These are phyloP conservation scores for Boletus holoroseus DNA, from an alignment of 1,284 basidiomycete species.

Conservation along the genomic window DNA sequence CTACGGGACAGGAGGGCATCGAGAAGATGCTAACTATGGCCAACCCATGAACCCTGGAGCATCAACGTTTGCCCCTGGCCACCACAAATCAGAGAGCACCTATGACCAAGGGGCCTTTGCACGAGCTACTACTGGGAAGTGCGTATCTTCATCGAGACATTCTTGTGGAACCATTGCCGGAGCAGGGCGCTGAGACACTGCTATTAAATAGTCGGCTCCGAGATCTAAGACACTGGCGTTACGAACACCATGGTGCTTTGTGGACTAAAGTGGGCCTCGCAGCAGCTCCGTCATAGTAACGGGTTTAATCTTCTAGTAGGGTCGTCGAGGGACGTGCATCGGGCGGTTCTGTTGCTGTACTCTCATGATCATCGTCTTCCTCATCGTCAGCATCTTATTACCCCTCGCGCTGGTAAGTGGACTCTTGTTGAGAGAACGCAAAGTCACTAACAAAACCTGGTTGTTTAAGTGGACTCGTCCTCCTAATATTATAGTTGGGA, in stretches of 20 bases:
- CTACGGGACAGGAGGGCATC: slow-evolving; percentile 38
- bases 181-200: slow-evolving; percentile 7
- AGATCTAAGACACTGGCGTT: slow-evolving; percentile 49
- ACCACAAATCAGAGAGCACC: slow-evolving; percentile 25
- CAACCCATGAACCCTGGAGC: slow-evolving; percentile 22
- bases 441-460: slow-evolving; percentile 12
- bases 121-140: slow-evolving; percentile 31
- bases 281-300: neutral
- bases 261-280: slow-evolving; percentile 52
- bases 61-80: slow-evolving; percentile 19
- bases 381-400: slow-evolving; percentile 66
- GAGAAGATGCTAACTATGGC: slow-evolving; percentile 38
- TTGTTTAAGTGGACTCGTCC: slow-evolving; percentile 68
- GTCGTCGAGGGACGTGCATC: slow-evolving; percentile 50
- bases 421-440: neutral
- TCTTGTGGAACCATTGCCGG: neutral
- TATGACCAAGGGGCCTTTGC: slow-evolving; percentile 41
- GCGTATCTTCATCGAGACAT: slow-evolving; percentile 14
- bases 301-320: slow-evolving; percentile 34
- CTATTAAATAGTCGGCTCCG: slow-evolving; percentile 31
- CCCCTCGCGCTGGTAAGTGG: slow-evolving; percentile 62
- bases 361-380: slow-evolving; percentile 55
- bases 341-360: slow-evolving; percentile 69
- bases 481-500: slow-evolving; percentile 64
- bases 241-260: slow-evolving; percentile 51